phyloP scores from a whole-genome alignment of 1,139 yeast genomes.

The Sugiyamaella castrensis region DNA sequence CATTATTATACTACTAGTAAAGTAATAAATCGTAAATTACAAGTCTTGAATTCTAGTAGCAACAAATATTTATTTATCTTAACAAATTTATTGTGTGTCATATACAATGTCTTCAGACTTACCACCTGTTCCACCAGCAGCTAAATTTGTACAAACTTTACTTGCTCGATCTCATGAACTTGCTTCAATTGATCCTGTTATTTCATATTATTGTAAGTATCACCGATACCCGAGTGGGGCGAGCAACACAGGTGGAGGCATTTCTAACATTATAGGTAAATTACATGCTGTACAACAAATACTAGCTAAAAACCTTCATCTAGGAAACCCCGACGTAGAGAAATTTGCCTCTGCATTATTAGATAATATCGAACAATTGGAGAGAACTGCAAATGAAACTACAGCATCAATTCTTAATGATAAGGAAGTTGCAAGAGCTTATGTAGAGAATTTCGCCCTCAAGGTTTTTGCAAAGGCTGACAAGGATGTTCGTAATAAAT shows the following conservation, averaged over 20 bases:
- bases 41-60: no score
- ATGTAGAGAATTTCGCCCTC: constrained; percentile 60
- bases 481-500: constrained; percentile 43
- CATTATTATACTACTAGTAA: no score
- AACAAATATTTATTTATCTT: no score
- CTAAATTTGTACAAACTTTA: constrained; percentile 43
- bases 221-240: constrained; percentile 1
- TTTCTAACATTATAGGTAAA: constrained; percentile 6
- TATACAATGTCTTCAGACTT: not conserved
- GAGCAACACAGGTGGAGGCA: constrained; percentile 11
- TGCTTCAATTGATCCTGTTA: constrained; percentile 48
- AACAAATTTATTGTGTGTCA: no score
- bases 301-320: constrained; percentile 56
- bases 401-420: constrained; percentile 47
- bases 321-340: constrained; percentile 51
- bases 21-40: no score
- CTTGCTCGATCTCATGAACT: constrained; percentile 54
- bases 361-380: constrained; percentile 60
- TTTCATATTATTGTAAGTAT: constrained; percentile 53
- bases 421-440: constrained; percentile 53
- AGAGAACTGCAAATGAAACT: constrained; percentile 29
- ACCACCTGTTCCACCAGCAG: constrained; percentile 26
- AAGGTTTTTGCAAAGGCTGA: constrained; percentile 57
- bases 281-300: constrained; percentile 64
- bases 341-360: constrained; percentile 55